Conservation (phyloP, 495 filamentous ascomycete genomes). For the Xylaria bambusicola region DNA sequence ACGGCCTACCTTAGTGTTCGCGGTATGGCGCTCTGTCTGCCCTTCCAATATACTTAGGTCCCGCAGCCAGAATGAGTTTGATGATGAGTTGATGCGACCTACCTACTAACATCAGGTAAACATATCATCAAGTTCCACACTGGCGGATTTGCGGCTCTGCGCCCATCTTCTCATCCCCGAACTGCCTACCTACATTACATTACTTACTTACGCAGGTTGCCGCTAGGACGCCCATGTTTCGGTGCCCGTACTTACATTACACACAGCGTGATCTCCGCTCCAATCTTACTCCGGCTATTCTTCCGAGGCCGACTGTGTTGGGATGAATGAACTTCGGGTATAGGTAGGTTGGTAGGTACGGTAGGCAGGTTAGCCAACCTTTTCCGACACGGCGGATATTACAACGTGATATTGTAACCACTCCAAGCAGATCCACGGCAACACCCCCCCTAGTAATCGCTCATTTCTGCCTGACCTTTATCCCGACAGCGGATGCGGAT, state of each 20-base stretch:
- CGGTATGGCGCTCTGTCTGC: no score
- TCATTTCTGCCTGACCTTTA: background rate
- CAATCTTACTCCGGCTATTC: background rate
- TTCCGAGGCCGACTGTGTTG: constrained; percentile 11
- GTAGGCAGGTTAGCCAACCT: no score
- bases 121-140: no score
- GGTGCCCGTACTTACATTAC: constrained; percentile 2
- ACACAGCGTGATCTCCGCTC: constrained; percentile 4
- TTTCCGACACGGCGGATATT: background rate
- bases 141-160: constrained; percentile 9
- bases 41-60: no score
- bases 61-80: no score
- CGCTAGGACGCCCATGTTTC: constrained; percentile 1
- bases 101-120: no score
- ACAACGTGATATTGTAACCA: background rate
- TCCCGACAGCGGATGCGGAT: no score
- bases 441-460: background rate
- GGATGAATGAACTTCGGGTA: background rate
- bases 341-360: no score
- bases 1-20: no score
- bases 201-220: background rate
- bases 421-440: background rate
- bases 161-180: no score
- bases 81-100: no score
- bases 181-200: no score